Evolutionary conservation across 306 rosid species (phyloP).

Genomic region (Prunus mongolica): DNA sequence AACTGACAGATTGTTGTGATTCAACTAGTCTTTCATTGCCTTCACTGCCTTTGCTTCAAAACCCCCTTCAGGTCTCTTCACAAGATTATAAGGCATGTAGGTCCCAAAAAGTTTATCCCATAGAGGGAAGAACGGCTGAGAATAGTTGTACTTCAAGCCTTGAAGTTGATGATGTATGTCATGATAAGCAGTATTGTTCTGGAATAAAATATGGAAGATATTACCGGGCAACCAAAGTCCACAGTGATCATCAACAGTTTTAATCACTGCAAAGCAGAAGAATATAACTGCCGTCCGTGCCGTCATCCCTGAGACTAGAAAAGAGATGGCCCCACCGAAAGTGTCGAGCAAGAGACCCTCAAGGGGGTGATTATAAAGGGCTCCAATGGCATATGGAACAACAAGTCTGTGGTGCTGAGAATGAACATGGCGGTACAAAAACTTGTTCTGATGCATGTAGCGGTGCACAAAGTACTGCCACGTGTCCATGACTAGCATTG

Average conservation of each 20-base stretch:
- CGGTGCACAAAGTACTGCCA: conserved; percentile 95
- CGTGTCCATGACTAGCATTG: conserved; percentile 82
- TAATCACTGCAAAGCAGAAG: conserved; percentile 78
- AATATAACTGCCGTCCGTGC: conserved; percentile 72
- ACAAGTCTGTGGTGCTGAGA: conserved; percentile 79
- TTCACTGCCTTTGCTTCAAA: conserved; percentile 58
- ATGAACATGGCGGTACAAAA: conserved; percentile 74
- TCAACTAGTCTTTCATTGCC: conserved; percentile 42
- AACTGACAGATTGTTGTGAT: not conserved
- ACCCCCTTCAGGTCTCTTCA: conserved; percentile 68
- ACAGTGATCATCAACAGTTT: conserved; percentile 86
- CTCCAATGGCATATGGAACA: conserved; percentile 88
- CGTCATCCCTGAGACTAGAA: conserved; percentile 73
- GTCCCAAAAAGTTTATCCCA: conserved; percentile 88
- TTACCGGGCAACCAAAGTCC: conserved; percentile 90
- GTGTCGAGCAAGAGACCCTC: conserved; percentile 93
- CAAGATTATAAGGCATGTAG: conserved; percentile 72
- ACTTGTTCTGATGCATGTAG: conserved; percentile 90
- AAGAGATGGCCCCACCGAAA: conserved; percentile 76
- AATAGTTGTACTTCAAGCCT: conserved; percentile 76
- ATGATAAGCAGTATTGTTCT: conserved; percentile 88
- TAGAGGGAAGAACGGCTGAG: conserved; percentile 84
- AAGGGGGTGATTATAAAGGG: conserved; percentile 82
- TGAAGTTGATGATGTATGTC: conserved; percentile 90
- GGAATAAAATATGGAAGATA: conserved; percentile 66